Evolutionary conservation across 306 rosid genomes (phyloP), one percentile per base, ranked within the genome.

Genomic region (Begonia loranthoides): DNA sequence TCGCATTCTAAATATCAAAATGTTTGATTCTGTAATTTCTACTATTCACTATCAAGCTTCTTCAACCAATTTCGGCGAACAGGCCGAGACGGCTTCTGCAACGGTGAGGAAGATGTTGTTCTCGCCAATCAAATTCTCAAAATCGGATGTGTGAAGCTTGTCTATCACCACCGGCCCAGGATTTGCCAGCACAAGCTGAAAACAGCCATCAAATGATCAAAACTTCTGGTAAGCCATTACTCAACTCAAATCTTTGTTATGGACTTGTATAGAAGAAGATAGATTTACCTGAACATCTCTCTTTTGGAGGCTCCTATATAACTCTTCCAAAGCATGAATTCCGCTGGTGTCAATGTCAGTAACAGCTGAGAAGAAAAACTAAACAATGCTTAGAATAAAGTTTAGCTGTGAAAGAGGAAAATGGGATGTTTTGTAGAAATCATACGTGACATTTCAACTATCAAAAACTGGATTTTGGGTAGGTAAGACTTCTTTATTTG

Each of bases 381-480:
- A 45, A n/a, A 43, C 47, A 12, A 10, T 12, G 17, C 10, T 17
- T 36, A 50, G 9, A 12, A 47, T 12, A 34, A 15, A 57, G 46
- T 62, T 28, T 49, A 28, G 39, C 39, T 58, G 52, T 28, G 36
- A 28, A 28, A 5, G 36, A 28, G 36, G 8, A 28, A 28, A 28
- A 28, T 56, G 17, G 33, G 49, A 19, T 55, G 21, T 17, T 1
- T 45, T 21, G 17, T 48, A 59, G 15, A 22, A 34, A 22, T 34
- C 50, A 39, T 59, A 90, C 97, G 95, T 48, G 95, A 85, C 95
- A 90, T 90, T 67, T 90, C 97, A 52, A 85, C 83, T 55, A 88
- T 69, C 75, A 85, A 62, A 78, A 74, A 85, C 57, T 76, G 92
- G 73, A 86, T 76, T 60, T 52, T 68, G 61, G 80, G 76, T 62